Evolutionary conservation across 2,329 filamentous ascomycete genomes (phyloP), one percentile per base, ranked within the genome.

Genomic region (Colletotrichum tamarilloi): DNA sequence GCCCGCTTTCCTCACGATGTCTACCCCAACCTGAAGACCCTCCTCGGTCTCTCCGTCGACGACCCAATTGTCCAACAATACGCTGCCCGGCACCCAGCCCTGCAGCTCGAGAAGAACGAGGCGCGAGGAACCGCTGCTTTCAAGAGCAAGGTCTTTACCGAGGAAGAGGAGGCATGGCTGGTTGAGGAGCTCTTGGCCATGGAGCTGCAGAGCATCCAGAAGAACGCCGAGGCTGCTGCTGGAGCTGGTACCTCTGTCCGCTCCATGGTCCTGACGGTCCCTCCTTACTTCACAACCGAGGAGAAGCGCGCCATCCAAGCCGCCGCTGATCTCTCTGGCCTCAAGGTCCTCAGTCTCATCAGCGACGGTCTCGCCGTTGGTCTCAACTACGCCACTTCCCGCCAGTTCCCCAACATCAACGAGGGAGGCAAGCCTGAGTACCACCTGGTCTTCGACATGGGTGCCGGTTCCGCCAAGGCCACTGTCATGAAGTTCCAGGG

Each of bases 381-480:
- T 30, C 85, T 99, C 77, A 97, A 99, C 85, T 99, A 98, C 82
- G 97, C 97, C 56, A 98, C 95, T 32, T 93, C 91, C 79, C 91
- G 97, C 78, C 95, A 93, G 19, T 99, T 98, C 83, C 95, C 95
- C 49, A 95, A 91, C 78, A 87, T 97, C 73, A 93, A 91, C 68
- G 92, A 97, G 67, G 95, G 94, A 67, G 93, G 90, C 76, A 95
- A 95, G 85, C 93, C 97, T 0, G 97, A 99, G 83, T 91, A 95
- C 78, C 95, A 99, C 84, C 85, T 99, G 81, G 91, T 99, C 35
- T 99, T 97, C 80, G 97, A 99, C 81, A 98, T 99, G 95, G 97
- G 97, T 77, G 95, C 97, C 77, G 97, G 97, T 5, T 98, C 95
- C 58, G 94, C 96, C 38, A 97, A 95, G 78, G 96, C 96, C 5